Evolutionary conservation across 257 asterid species (phyloP), one percentile per base, ranked within the genome.

Genomic region (Phtheirospermum japonicum): DNA sequence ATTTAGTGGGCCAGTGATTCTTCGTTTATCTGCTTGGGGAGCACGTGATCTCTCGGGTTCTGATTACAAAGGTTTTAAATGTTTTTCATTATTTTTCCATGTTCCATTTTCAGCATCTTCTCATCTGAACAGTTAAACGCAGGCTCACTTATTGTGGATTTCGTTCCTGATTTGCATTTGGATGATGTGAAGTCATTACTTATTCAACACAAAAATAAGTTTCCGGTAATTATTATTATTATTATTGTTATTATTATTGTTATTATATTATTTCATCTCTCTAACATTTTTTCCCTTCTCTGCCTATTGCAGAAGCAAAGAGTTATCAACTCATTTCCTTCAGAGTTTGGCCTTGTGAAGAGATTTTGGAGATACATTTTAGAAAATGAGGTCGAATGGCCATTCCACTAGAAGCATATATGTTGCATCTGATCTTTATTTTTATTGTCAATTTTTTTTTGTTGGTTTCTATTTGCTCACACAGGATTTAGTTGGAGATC

Each of bases 1-100:
- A 55, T 91, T 92, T 64, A 92, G 96, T 66, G 99, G 99, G 72
- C 99, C 99, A 3, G 95, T 82, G 72, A 82, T 92, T 80, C 96
- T 92, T 64, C 85, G 90, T 37, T 67, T 92, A 66, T 92, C 99
- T 66, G 96, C 99, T 66, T 92, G 99, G 99, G 97, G 96, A 53
- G 99, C 99, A 17, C 95, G 97, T 37, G 77, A 83, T 17, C 91
- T 89, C 75, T 77, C 94, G 40, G 78, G 69, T 62, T 74, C 93
- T 42, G 73, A 77, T 74, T 92, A 89, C 74, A 86, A 80, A 80
- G 99, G 99, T 86, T 55, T 68, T 56, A 67, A 13, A 53, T 57
- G 51, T 56, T 9, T 53, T 60, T 7, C n/a, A 13, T 50, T 16
- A 37, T 13, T 23, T 62, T 43, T 3, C 60, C 40, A n/a, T 26